Evolutionary conservation across 2,329 filamentous ascomycete species (phyloP).

Genomic region (Sclerotinia spermophila): DNA sequence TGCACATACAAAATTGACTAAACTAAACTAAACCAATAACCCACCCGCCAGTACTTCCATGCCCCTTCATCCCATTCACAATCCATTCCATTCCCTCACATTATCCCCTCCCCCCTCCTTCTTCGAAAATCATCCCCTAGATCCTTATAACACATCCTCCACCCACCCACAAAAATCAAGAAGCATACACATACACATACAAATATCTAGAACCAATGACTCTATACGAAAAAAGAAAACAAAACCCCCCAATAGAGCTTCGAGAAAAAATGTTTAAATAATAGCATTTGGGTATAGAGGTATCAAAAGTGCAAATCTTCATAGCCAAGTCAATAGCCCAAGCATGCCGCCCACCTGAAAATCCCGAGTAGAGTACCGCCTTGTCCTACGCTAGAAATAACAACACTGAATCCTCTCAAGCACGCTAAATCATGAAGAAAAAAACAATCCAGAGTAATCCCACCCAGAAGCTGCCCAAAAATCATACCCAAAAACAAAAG

Average conservation of each 20-base stretch:
- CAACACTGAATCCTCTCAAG: background rate
- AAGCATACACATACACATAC: background rate
- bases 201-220: background rate
- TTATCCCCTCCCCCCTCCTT: background rate
- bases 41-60: too few relatives aligned
- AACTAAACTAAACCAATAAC: too few relatives aligned
- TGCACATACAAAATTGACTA: background rate
- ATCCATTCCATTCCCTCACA: background rate
- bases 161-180: background rate
- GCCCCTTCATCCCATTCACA: background rate
- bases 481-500: background rate
- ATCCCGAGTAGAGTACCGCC: background rate
- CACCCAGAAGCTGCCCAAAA: background rate
- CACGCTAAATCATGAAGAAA: background rate
- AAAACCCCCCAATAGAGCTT: background rate
- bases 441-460: background rate
- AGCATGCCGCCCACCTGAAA: conserved; percentile 1
- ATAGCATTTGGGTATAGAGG: conserved; percentile 9
- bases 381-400: conserved; percentile 2
- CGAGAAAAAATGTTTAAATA: background rate
- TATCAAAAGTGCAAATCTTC: conserved; percentile 9
- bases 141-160: background rate
- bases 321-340: conserved; percentile 7
- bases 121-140: too few relatives aligned
- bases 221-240: background rate